Evolutionary conservation across 1,284 basidiomycete species (phyloP).

Genomic region (Xanthoconium separans): DNA sequence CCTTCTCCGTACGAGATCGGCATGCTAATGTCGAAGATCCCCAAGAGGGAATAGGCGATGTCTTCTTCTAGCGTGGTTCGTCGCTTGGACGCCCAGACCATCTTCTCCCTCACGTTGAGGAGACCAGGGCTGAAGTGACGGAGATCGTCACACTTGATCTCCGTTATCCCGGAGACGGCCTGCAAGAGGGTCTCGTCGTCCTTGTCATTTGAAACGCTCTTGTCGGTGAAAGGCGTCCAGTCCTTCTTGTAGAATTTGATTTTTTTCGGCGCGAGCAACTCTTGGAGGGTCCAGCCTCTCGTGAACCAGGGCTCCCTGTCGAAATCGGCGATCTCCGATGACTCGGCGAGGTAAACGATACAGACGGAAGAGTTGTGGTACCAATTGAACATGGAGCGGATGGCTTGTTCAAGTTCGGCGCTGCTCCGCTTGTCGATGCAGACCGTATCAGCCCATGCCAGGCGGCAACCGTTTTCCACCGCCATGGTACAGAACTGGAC

Average conservation of each 20-base stretch:
- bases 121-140: constrained; percentile 4
- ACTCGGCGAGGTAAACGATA: neutral
- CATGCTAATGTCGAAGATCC: constrained; percentile 8
- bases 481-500: neutral
- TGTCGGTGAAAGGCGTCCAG: neutral
- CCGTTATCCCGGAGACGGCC: neutral
- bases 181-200: neutral
- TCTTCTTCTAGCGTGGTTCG: constrained; percentile 3
- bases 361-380: neutral
- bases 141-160: neutral
- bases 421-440: constrained; percentile 3
- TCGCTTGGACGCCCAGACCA: constrained; percentile 8
- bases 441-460: constrained; percentile 1
- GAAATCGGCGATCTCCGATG: neutral
- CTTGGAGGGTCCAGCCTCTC: constrained; percentile 4
- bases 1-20: constrained; percentile 6
- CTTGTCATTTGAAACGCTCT: neutral
- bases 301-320: neutral
- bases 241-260: constrained; percentile 5
- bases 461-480: neutral
- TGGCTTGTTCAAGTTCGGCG: constrained; percentile 1
- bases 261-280: neutral
- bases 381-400: constrained; percentile 8
- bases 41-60: constrained; percentile 2
- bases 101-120: constrained; percentile 4